Conservation (phyloP, 2,329 filamentous ascomycete genomes). For the Mycosphaerella sp. region DNA sequence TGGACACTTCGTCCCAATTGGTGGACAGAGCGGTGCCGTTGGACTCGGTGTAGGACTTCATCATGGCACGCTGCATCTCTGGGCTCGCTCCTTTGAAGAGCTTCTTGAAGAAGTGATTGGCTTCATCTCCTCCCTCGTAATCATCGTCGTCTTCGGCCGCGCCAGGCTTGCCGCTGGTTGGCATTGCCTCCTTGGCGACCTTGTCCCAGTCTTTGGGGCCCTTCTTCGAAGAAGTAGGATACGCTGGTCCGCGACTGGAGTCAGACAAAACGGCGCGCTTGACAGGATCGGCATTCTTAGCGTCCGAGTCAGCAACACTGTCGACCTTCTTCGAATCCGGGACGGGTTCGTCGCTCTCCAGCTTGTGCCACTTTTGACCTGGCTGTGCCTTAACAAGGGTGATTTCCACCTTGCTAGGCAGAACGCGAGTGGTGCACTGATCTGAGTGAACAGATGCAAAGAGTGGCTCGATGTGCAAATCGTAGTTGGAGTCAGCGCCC, state of each 20-base stretch:
- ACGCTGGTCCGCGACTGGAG: constrained; percentile 48
- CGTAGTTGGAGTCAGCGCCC: constrained; percentile 46
- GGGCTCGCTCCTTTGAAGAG: constrained; percentile 70
- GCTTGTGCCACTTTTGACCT: constrained; percentile 60
- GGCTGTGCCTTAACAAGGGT: constrained; percentile 59
- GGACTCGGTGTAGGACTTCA: constrained; percentile 93
- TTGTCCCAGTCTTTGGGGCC: constrained; percentile 93
- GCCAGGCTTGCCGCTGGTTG: constrained; percentile 12
- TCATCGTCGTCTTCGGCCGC: constrained; percentile 44
- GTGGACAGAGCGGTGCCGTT: constrained; percentile 90
- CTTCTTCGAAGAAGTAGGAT: constrained; percentile 77
- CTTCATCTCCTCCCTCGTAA: constrained; percentile 53
- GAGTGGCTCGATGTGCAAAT: constrained; percentile 60
- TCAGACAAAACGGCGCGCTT: constrained; percentile 21
- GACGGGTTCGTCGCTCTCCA: constrained; percentile 45
- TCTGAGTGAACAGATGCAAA: constrained; percentile 58
- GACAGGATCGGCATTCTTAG: constrained; percentile 3
- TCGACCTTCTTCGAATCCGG: constrained; percentile 14
- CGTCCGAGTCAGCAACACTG: neutral
- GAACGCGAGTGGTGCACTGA: constrained; percentile 57
- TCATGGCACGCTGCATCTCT: constrained; percentile 87
- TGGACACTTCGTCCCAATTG: constrained; percentile 77
- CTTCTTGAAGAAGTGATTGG: constrained; percentile 83
- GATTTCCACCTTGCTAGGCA: constrained; percentile 74
- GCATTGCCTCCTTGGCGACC: constrained; percentile 46